Base-by-base conservation (phyloP, 2,329 filamentous ascomycete genomes). In the Fusarium keratoplasticum region DNA sequence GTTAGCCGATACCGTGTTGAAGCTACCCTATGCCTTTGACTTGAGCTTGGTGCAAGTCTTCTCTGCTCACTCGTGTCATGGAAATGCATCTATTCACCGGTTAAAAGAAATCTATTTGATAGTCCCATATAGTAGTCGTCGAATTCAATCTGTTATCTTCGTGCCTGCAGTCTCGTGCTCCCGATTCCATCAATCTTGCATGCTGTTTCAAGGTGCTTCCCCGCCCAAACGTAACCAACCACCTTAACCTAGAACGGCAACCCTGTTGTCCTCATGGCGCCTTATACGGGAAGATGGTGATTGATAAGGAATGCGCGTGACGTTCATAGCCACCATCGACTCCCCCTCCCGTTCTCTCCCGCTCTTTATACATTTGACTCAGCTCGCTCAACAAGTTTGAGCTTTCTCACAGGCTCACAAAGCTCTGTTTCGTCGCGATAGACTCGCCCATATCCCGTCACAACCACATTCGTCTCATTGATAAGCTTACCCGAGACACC, bases 241-340 rank as follows among this genome's bases (percentile, higher is more conserved):
- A 31, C 50, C 50, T 54, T 33, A 69, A 22, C 58, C 40, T 25
- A 40, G 40, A 36, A 59, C 14, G 16, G 57, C 35, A 47, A 57
- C 36, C n/a, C 16, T 40, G 59, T 20, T 62, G 36, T 55, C 50
- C 61, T 47, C 14, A 44, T 18, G 31, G 31, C 25, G 42, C n/a
- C 47, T 59, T 67, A n/a, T n/a, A 31, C 47, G 36, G 58, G 38
- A 72, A 50, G 58, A 38, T 64, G 10, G 47, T 63, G 68, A 63
- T 64, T 59, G 69, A 74, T 74, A 72, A 69, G 64, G 58, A 35
- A 20, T 27, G 52, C 72, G 68, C 72, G 72, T 74, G 71, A 74
- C 72, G 33, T 42, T 36, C 5, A 13, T 31, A 20, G 31, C 64
- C 69, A 72, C 58, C 31, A 16, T 18, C 10, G 9, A 14, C 29